Evolutionary conservation across 495 filamentous ascomycete species (phyloP), one percentile per base, ranked within the genome.

Genomic region (Podospora pseudoanserina): DNA sequence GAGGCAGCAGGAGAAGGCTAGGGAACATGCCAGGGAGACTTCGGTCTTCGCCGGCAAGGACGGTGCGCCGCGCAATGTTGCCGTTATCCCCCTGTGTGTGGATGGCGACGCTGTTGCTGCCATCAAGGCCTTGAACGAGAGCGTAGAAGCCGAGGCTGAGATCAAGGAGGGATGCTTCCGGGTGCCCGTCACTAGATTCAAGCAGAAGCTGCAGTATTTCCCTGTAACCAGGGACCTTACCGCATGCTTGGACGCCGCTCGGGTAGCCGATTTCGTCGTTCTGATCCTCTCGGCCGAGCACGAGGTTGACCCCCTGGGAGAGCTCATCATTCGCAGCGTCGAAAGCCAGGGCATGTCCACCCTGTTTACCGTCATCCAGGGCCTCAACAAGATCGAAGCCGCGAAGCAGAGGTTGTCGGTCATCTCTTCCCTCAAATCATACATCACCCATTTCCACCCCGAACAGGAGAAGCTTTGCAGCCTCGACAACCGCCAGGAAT

Each of bases 321-420:
- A 97, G 76, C 79, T 90, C 67, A 86, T 97, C 60, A 78, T 99
- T 67, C 85, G 91, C 72, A 90, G 90, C 54, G 89, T 98, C 62
- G 93, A 97, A 79, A 88, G 92, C 63, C 95, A 99, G 79, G 95
- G 95, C 73, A 85, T 99, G 67, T 96, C 94, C 1, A 97, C 91
- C 59, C 83, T 94, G 6, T 81, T 95, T 71, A 89, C 90, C 0
- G 86, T 90, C 18, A 93, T 94, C 2, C 92, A 96, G 75, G 86
- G 88, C 49, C 82, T 97, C 26, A 87, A 95, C 72, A 85, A 82
- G 26, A 79, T 97, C 55, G 90, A 95, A 71, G 87, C 91, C 1
- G 80, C 87, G 5, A 97, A 97, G 79, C 88, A 86, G 74, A 84
- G 90, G 57, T 81, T 87, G 0, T 91, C 94, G 65, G 85, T 96